A percentile compares a stretch with the other conserved stretches of the same genome.
These are phyloP conservation scores for Juncus effusus DNA, from an alignment of 176 grass and related monocot species.

Conservation along the genomic window DNA sequence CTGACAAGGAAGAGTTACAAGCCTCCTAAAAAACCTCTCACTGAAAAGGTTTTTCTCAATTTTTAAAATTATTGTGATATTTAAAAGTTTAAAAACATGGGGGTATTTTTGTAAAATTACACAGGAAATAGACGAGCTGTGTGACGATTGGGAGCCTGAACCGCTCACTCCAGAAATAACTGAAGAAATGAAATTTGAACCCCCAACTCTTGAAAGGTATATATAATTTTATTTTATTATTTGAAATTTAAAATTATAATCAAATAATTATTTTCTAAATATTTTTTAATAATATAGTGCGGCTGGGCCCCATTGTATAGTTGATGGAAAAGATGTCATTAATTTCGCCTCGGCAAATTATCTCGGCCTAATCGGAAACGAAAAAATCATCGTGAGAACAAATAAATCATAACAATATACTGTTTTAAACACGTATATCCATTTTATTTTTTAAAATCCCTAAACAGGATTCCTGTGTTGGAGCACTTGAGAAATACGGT, in stretches of 20 bases:
- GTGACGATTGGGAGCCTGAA: constrained; percentile 90
- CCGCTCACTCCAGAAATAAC: constrained; percentile 68
- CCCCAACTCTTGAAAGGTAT: constrained; percentile 77
- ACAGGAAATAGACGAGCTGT: constrained; percentile 95
- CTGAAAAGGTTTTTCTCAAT: constrained; percentile 56
- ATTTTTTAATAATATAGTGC: constrained; percentile 41
- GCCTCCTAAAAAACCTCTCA: constrained; percentile 81
- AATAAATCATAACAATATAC: neutral
- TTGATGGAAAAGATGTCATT: constrained; percentile 87
- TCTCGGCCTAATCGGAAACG: constrained; percentile 82
- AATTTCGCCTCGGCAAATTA: constrained; percentile 97
- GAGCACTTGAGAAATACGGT: constrained; percentile 94
- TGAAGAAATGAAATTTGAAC: constrained; percentile 39
- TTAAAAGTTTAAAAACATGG: constrained; percentile 19
- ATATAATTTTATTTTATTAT: constrained; percentile 19
- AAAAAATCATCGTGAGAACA: constrained; percentile 78
- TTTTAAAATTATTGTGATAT: neutral
- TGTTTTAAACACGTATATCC: neutral
- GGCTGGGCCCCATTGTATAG: constrained; percentile 68
- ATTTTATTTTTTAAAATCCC: constrained; percentile 34
- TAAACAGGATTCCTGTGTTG: constrained; percentile 62
- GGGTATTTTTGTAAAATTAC: constrained; percentile 18
- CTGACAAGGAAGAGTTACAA: constrained; percentile 96
- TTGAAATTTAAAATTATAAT: neutral
- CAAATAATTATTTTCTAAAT: constrained; percentile 11